These are phyloP conservation scores for Aspergillus piperis DNA, from an alignment of 2,329 filamentous ascomycete species.

Conservation along the genomic window DNA sequence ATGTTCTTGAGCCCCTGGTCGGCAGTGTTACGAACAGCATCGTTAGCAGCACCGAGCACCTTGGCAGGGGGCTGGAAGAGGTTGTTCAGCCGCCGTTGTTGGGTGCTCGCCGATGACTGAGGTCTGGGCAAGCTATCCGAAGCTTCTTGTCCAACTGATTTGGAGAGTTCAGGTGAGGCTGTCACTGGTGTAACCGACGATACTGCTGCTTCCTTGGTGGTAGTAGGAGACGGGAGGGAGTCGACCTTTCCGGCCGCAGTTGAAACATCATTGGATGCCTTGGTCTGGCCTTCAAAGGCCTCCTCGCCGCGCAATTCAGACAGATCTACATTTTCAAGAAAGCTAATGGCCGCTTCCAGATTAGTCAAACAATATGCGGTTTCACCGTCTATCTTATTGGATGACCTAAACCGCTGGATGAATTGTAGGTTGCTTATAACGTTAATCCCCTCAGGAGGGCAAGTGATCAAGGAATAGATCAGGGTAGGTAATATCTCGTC, in stretches of 20 bases:
- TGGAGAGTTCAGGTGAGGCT: constrained; percentile 33
- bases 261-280: constrained; percentile 45
- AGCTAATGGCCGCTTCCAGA: constrained; percentile 89
- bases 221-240: constrained; percentile 23
- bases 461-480: constrained; percentile 92
- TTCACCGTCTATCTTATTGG: constrained; percentile 85
- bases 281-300: constrained; percentile 66
- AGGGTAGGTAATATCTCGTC: constrained; percentile 97
- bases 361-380: constrained; percentile 96
- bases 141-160: constrained; percentile 29
- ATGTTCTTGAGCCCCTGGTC: constrained; percentile 93
- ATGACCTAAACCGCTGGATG: constrained; percentile 86
- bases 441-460: constrained; percentile 80
- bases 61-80: constrained; percentile 82
- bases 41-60: constrained; percentile 77
- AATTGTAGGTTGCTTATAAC: constrained; percentile 95
- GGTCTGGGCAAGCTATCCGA: constrained; percentile 38
- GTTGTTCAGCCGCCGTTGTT: constrained; percentile 78
- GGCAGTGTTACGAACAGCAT: constrained; percentile 81
- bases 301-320: constrained; percentile 84
- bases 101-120: constrained; percentile 44
- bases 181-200: constrained; percentile 32
- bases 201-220: constrained; percentile 25
- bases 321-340: constrained; percentile 91
- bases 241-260: constrained; percentile 29